Evolutionary conservation across 1,139 yeast species (phyloP), one percentile per base, ranked within the genome.

Genomic region (Diutina siamensis): DNA sequence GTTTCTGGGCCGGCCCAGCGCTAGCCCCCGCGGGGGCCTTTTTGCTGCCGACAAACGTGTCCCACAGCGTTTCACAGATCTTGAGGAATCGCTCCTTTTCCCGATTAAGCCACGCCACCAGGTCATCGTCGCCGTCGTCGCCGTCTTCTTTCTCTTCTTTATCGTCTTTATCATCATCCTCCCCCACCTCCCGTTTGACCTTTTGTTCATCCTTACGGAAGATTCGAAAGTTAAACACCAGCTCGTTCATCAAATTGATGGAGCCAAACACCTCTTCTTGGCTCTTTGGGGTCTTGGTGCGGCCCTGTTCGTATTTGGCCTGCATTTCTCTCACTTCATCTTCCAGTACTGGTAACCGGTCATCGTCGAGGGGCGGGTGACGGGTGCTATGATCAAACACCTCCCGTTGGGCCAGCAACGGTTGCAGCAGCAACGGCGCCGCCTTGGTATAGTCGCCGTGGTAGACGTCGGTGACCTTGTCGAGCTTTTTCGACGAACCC

Each of bases 51-150:
- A 38, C 42, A 38, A 38, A 38, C 3, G 42, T 38, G 49, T 75
- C 76, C 80, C 80, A 77, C 32, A 76, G 71, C 21, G 74, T 72
- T 48, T 68, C 75, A 57, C 80, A 76, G 35, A 74, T 67, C 51
- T 69, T 71, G 52, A 74, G 53, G 52, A 76, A 77, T 53, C 73
- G 69, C 48, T 65, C 64, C 54, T 70, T 72, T 46, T 71, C 74
- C 41, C 53, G 17, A n/a, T 31, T 15, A n/a, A 27, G 45, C 36
- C 40, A 34, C 13, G 32, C 41, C 9, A 33, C 28, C 38, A n/a
- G 19, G 19, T 36, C 44, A 21, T 38, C 42, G 9, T 27, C 21
- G 44, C 12, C 15, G 5, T n/a, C 12, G 34, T 8, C 34, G 21
- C 46, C 13, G 34, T 48, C 44, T 7, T 25, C 28, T 46, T 22